Evolutionary conservation across 257 asterid genomes (phyloP).

Genomic region (Solanum ossicruentum): DNA sequence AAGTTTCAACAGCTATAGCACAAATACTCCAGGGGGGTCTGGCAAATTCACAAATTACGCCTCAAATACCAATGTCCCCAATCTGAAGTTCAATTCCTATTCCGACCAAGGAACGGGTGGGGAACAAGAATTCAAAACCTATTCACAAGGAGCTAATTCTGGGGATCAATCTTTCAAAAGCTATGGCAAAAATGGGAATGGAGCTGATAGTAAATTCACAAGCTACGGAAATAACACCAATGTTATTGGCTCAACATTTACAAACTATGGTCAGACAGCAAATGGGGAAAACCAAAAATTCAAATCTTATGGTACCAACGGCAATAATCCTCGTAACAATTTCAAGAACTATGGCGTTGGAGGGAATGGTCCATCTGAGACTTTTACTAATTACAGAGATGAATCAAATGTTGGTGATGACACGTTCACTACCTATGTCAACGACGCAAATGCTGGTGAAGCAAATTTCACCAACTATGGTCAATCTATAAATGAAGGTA

Average conservation of each 20-base stretch:
- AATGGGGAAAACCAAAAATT: conserved; percentile 45
- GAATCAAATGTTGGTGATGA: conserved; percentile 79
- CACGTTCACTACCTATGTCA: conserved; percentile 46
- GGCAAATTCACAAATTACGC: conserved; percentile 45
- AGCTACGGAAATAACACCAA: conserved; percentile 54
- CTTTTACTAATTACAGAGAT: conserved; percentile 53
- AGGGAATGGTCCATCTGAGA: conserved; percentile 50
- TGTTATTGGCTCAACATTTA: conserved; percentile 50
- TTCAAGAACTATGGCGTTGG: conserved; percentile 49
- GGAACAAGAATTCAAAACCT: conserved; percentile 27
- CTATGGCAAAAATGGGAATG: conserved; percentile 69
- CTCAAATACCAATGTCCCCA: conserved; percentile 26
- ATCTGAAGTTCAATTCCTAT: conserved; percentile 49
- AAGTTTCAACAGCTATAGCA: conserved; percentile 60
- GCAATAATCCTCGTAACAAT: conserved; percentile 44
- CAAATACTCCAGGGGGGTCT: conserved; percentile 43
- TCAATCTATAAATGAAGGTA: conserved; percentile 60
- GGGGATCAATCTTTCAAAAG: conserved; percentile 46
- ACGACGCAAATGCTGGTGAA: conserved; percentile 35
- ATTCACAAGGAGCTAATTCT: conserved; percentile 38
- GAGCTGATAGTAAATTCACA: conserved; percentile 40
- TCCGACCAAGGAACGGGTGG: conserved; percentile 50
- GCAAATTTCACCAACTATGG: conserved; percentile 50
- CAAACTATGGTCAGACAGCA: conserved; percentile 48
- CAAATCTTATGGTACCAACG: conserved; percentile 40